phyloP scores from a whole-genome alignment of 2,329 filamentous ascomycete genomes.

The Colletotrichum melonis region DNA sequence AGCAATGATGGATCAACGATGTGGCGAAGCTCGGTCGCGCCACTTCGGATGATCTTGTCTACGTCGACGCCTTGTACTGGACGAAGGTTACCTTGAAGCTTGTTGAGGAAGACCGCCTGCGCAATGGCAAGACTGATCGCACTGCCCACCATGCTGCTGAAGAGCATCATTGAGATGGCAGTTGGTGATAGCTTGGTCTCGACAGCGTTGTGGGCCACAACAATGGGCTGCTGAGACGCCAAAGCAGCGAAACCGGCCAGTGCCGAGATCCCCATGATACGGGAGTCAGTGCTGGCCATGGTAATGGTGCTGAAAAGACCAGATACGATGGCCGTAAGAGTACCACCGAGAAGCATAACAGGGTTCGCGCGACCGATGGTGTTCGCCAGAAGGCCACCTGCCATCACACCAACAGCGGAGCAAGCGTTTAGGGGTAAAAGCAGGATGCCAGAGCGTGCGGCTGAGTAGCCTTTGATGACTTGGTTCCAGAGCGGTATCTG shows the following conservation, averaged over 20 bases:
- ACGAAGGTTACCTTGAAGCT: background rate
- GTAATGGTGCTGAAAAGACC: background rate
- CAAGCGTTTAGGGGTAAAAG: background rate
- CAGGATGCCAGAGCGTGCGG: background rate
- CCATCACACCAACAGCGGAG: background rate
- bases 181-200: background rate
- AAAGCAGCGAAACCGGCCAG: background rate
- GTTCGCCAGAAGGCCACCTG: background rate
- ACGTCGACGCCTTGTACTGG: background rate
- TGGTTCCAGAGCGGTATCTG: background rate
- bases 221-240: background rate
- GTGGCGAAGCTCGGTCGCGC: background rate
- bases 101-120: background rate
- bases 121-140: background rate
- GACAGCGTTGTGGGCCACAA: background rate
- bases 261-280: background rate
- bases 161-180: background rate
- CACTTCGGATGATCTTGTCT: background rate
- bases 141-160: background rate
- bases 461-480: background rate
- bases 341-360: background rate
- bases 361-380: background rate
- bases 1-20: background rate
- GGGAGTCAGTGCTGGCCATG: background rate
- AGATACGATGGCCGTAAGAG: background rate